Conservation (phyloP, 768 basidiomycete species). For the Auricularia sp. region DNA sequence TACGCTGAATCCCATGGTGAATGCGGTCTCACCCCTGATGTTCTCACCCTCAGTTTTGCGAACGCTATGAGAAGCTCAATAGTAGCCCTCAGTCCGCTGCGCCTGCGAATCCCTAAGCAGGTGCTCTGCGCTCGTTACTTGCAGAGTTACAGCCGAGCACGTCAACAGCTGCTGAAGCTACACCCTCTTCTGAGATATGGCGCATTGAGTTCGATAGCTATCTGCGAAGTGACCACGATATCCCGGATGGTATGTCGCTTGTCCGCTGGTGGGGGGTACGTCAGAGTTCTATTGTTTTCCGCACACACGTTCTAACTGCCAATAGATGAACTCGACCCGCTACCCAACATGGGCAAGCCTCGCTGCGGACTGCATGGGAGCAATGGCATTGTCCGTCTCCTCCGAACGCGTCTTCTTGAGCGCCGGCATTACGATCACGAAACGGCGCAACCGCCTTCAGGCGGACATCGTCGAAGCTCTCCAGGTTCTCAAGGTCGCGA, state of each 20-base stretch:
- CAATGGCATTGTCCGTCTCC: slow-evolving; percentile 31
- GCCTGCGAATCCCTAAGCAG: neutral
- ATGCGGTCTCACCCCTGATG: neutral
- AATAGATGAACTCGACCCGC: slow-evolving; percentile 12
- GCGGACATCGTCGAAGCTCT: slow-evolving; percentile 27
- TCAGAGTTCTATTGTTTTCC: slow-evolving; percentile 2
- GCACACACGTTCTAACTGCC: neutral
- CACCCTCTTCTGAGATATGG: slow-evolving; percentile 12
- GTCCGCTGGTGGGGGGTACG: slow-evolving; percentile 29
- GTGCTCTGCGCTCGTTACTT: slow-evolving; percentile 1
- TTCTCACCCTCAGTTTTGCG: slow-evolving; percentile 10
- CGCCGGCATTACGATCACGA: slow-evolving; percentile 30
- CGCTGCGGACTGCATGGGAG: slow-evolving; percentile 27
- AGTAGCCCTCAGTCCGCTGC: neutral
- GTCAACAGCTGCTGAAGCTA: neutral
- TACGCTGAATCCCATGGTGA: neutral
- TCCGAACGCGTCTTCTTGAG: slow-evolving; percentile 32
- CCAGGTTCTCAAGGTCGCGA: slow-evolving; percentile 20
- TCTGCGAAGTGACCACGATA: slow-evolving; percentile 10
- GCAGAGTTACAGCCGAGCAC: slow-evolving; percentile 9
- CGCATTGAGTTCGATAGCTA: slow-evolving; percentile 18
- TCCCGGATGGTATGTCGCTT: slow-evolving; percentile 15
- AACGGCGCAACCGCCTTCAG: slow-evolving; percentile 25
- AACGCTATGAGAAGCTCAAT: slow-evolving; percentile 6
- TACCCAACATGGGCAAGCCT: slow-evolving; percentile 29